Evolutionary conservation across 176 grass and related monocot genomes (phyloP).

Genomic region (Oryza meyeriana): DNA sequence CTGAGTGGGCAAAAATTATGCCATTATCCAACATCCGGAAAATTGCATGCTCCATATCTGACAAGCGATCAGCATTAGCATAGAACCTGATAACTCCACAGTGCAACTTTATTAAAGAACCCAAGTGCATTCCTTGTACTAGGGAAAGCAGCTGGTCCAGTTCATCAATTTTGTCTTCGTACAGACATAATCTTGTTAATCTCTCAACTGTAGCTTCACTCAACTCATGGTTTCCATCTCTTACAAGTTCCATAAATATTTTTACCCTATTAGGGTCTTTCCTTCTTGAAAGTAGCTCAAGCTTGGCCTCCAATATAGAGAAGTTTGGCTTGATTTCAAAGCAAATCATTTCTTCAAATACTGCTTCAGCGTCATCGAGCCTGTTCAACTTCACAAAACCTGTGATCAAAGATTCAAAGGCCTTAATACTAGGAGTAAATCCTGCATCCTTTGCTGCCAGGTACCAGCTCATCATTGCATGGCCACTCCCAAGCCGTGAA

Average conservation of each 20-base stretch:
- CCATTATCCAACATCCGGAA: conserved; percentile 38
- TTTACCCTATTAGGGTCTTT: conserved; percentile 27
- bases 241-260: conserved; percentile 26
- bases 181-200: conserved; percentile 28
- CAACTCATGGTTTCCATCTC: conserved; percentile 26
- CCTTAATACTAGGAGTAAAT: conserved; percentile 39
- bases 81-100: conserved; percentile 52
- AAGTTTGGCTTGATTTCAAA: conserved; percentile 35
- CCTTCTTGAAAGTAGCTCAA: conserved; percentile 36
- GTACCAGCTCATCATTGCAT: conserved; percentile 50
- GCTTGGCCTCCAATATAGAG: conserved; percentile 44
- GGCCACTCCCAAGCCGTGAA: conserved; percentile 26
- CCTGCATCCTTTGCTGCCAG: conserved; percentile 45
- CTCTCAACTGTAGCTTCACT: conserved; percentile 30
- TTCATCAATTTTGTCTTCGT: conserved; percentile 26
- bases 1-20: conserved; percentile 29
- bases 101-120: conserved; percentile 32
- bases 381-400: conserved; percentile 37
- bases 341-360: conserved; percentile 49
- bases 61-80: conserved; percentile 38
- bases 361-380: conserved; percentile 36
- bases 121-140: conserved; percentile 7
- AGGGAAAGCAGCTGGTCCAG: conserved; percentile 47
- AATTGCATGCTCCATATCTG: conserved; percentile 46
- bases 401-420: conserved; percentile 48